Evolutionary conservation across 495 filamentous ascomycete genomes (phyloP), one percentile per base, ranked within the genome.

Genomic region (Penicillium pulvis): DNA sequence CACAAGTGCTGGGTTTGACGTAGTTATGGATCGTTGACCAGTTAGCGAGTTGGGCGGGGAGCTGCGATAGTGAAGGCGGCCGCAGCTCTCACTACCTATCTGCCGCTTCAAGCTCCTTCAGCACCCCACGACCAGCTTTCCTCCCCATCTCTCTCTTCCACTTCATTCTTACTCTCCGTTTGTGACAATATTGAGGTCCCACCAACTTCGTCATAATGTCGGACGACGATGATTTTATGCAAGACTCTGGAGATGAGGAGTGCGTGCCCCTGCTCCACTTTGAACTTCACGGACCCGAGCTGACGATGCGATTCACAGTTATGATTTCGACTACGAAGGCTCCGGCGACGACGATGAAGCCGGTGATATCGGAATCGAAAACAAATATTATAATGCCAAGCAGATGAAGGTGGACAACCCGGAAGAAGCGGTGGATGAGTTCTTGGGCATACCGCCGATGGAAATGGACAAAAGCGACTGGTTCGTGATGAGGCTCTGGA

Each of bases 311-410:
- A 8, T 20, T n/a, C 19, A 19, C 61, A 92, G 90, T 49, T 97
- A 96, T 72, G 94, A 97, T 74, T 98, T 97, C 69, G 94, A 98
- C 60, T 97, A 97, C 74, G 90, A 93, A 68, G 91, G 93, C 63
- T 87, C 90, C 58, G 93, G 95, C 59, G 94, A 93, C 17, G 91
- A 93, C 19, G 91, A 96, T 45, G 88, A 96, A 46, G 84, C 80
- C 39, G 90, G 88, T 20, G 90, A 97, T 71, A 88, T 97, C 63
- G 93, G 93, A 56, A 93, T 98, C 68, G 95, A 98, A 72, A 98
- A 98, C 79, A 96, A 97, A 77, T 98, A 98, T 78, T 98, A 98
- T 82, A 98, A 96, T 77, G 94, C 94, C 26, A 98, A 98, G 78
- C 92, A 97, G 74, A 88, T 95, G 75, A 98, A 98, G 77, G 82